Base-by-base conservation (phyloP, 2,329 filamentous ascomycete genomes). In the Dendryphion nanum region DNA sequence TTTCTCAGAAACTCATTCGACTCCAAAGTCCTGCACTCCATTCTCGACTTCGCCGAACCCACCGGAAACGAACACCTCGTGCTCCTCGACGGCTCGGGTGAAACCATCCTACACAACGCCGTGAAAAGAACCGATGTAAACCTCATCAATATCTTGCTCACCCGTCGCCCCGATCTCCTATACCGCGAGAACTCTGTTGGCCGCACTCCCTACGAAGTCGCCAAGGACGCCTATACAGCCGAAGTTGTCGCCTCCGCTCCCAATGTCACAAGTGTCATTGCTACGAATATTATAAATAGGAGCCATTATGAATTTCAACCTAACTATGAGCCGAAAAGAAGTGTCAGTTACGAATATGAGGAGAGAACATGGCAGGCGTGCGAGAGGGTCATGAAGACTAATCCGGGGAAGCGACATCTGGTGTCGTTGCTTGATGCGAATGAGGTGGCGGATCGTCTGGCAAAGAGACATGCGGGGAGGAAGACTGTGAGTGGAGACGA, bases 141-240 rank as follows among this genome's bases (percentile, higher is more conserved):
- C 1, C 51, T 68, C 26, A 62, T 69, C 12, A 53, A 69, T 3
- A 52, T 86, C 3, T 59, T 68, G 35, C 64, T 89, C 8, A 67
- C 76, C 7, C 69, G 69, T 47, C 72, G 77, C 14, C 78, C 83
- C 0, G 70, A 73, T 18, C 70, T 89, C 2, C 67, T 89, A 0
- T 75, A 78, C 49, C 77, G 82, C 16, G 88, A 93, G 59, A 90
- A 90, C 49, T 79, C 85, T 0, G 85, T 85, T 0, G 88, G 88
- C 2, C 75, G 78, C 13, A 93, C 86, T 0, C 83, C 87, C 0
- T 72, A 76, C 18, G 86, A 93, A 51, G 66, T 86, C 33, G 79
- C 82, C 0, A 69, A 78, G 35, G 81, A 85, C 36, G 61, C 64
- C 1, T 74, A 75, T 42, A 66, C 77, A 2, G 62, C 66, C 6